Conservation (phyloP, 805 yeast genomes). For the Starmera pachycereana region DNA sequence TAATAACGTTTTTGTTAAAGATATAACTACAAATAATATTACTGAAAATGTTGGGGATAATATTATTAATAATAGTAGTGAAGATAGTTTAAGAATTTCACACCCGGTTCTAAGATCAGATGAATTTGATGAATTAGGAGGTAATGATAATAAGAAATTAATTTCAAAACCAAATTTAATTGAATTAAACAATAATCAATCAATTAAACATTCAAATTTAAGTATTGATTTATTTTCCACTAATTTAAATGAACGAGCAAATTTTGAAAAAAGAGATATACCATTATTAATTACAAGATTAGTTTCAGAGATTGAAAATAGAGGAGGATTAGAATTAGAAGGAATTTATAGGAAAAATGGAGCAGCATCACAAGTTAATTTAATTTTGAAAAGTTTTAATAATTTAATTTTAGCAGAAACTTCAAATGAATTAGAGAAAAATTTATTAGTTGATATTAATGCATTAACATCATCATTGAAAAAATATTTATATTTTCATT, state of each 20-base stretch:
- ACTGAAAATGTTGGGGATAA: slow-evolving; percentile 1
- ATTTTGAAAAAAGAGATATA: slow-evolving; percentile 46
- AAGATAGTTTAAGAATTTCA: slow-evolving; percentile 21
- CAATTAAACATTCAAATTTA: slow-evolving; percentile 1
- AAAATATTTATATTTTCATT: slow-evolving; percentile 62
- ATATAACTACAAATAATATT: slow-evolving; percentile 2
- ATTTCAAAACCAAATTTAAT: slow-evolving; percentile 11
- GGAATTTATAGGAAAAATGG: slow-evolving; percentile 89
- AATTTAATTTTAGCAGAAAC: slow-evolving; percentile 19
- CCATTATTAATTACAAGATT: slow-evolving; percentile 71
- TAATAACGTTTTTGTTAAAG: slow-evolving; percentile 11
- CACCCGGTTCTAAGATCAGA: slow-evolving; percentile 26
- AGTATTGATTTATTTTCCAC: slow-evolving; percentile 23
- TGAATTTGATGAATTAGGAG: slow-evolving; percentile 21
- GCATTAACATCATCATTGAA: slow-evolving; percentile 84
- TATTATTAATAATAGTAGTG: slow-evolving; percentile 1
- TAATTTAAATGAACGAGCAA: slow-evolving; percentile 53
- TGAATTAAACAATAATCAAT: neutral
- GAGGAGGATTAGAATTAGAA: slow-evolving; percentile 75
- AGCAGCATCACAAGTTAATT: slow-evolving; percentile 24
- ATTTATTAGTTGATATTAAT: slow-evolving; percentile 58
- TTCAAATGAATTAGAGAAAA: slow-evolving; percentile 23
- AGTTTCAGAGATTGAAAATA: slow-evolving; percentile 61
- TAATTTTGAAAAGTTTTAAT: slow-evolving; percentile 22
- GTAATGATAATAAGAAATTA: slow-evolving; percentile 26